These are phyloP conservation scores for Skeletonema grethae DNA, from an alignment of 108 stramenopile species.

Conservation along the genomic window DNA sequence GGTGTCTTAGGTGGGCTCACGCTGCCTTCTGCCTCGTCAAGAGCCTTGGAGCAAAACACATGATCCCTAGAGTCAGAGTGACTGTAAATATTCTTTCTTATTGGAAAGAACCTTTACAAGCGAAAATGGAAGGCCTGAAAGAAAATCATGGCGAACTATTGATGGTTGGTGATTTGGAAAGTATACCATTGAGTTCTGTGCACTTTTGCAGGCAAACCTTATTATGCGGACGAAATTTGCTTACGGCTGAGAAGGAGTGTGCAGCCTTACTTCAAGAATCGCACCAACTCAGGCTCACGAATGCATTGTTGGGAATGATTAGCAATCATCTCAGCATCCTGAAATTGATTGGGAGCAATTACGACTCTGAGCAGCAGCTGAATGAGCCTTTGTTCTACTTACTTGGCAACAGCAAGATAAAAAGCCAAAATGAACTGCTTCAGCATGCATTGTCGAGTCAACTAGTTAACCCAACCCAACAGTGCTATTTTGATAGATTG, in stretches of 20 bases:
- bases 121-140: neutral
- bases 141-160: neutral
- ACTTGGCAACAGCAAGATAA: neutral
- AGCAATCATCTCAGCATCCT: neutral
- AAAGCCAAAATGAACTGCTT: neutral
- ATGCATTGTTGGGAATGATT: neutral
- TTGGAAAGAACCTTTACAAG: constrained; percentile 16
- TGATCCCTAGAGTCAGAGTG: constrained; percentile 1
- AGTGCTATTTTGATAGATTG: constrained; percentile 3
- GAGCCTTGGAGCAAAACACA: constrained; percentile 8
- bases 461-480: neutral
- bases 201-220: neutral
- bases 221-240: constrained; percentile 7
- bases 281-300: constrained; percentile 1
- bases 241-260: constrained; percentile 10
- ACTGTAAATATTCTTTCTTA: neutral
- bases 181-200: neutral
- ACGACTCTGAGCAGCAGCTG: neutral
- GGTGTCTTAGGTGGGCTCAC: constrained; percentile 1
- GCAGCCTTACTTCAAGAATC: neutral
- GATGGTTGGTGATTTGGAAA: constrained; percentile 10
- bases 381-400: neutral
- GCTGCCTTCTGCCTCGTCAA: constrained; percentile 1
- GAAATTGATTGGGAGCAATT: neutral
- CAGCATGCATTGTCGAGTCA: neutral